phyloP scores from a whole-genome alignment of 176 grass and related monocot species.

The Pharus latifolius region DNA sequence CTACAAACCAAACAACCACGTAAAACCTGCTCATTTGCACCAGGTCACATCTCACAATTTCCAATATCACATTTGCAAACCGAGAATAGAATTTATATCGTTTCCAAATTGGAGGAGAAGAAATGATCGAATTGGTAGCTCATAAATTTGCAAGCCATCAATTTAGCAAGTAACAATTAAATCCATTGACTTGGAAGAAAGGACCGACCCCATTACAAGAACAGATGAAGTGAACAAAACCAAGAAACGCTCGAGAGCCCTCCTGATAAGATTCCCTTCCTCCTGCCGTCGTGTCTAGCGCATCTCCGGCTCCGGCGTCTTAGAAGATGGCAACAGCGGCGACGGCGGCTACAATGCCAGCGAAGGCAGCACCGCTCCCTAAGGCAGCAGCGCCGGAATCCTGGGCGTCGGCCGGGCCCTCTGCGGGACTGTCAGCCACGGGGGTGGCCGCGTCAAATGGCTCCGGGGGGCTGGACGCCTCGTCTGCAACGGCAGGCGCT shows the following conservation, averaged over 20 bases:
- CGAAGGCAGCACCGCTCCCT: neutral
- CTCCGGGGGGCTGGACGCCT: neutral
- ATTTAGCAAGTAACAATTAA: neutral
- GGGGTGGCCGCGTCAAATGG: neutral
- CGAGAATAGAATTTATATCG: too few species aligned
- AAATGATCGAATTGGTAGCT: too few species aligned
- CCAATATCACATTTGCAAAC: too few species aligned
- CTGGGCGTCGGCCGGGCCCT: conserved; percentile 20
- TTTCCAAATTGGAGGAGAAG: too few species aligned
- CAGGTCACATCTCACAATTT: too few species aligned
- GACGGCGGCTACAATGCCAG: neutral
- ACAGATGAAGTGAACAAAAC: conserved; percentile 20
- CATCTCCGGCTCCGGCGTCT: neutral
- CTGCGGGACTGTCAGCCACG: neutral
- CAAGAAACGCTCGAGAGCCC: neutral
- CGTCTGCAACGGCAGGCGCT: neutral
- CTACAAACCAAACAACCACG: too few species aligned
- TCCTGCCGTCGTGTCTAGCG: neutral
- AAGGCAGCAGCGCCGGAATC: conserved; percentile 9
- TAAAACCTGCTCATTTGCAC: too few species aligned
- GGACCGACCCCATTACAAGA: conserved; percentile 15
- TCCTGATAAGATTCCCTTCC: neutral
- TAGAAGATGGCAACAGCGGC: conserved; percentile 26
- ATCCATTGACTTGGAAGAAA: conserved; percentile 2
- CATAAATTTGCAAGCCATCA: too few species aligned